Percentiles rank a stretch among this genome's conserved stretches.
Evolutionary conservation across 257 asterid genomes (phyloP).

Genomic region (Ligustrum vulgare): DNA sequence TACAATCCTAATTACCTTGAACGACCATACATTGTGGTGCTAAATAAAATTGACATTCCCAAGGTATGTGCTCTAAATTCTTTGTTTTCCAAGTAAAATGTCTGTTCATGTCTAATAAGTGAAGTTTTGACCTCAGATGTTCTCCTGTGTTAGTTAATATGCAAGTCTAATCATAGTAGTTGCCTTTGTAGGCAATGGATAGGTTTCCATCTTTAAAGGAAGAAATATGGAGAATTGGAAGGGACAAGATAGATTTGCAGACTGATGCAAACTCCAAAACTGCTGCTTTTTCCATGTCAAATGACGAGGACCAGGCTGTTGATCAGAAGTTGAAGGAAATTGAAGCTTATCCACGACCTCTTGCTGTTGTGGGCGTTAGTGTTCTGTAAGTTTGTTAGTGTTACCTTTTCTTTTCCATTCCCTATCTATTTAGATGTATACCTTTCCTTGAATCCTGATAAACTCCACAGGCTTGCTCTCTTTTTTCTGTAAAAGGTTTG

Average conservation of each 20-base stretch:
- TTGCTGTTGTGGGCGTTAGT: slow-evolving; percentile 86
- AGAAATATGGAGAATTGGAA: slow-evolving; percentile 70
- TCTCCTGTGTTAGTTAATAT: slow-evolving; percentile 4
- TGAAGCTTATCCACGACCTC: slow-evolving; percentile 82
- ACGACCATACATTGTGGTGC: slow-evolving; percentile 81
- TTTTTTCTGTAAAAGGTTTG: no score
- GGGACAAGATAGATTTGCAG: slow-evolving; percentile 32
- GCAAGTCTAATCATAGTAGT: slow-evolving; percentile 9
- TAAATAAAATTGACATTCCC: slow-evolving; percentile 85
- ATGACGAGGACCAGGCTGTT: slow-evolving; percentile 31
- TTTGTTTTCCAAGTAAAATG: slow-evolving; percentile 2
- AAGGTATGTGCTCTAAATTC: slow-evolving; percentile 49
- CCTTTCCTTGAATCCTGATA: not conserved
- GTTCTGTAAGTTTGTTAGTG: slow-evolving; percentile 66
- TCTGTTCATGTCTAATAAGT: slow-evolving; percentile 14
- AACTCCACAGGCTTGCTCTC: no score
- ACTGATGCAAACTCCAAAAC: slow-evolving; percentile 20
- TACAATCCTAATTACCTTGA: slow-evolving; percentile 96
- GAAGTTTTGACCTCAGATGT: not conserved
- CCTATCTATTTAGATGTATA: not conserved
- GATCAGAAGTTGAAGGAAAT: slow-evolving; percentile 56
- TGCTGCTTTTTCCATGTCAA: slow-evolving; percentile 19
- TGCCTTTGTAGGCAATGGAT: slow-evolving; percentile 57
- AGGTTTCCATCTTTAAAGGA: slow-evolving; percentile 60
- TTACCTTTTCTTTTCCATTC: not conserved